phyloP scores from a whole-genome alignment of 805 yeast species.

The Hanseniaspora osmophila region DNA sequence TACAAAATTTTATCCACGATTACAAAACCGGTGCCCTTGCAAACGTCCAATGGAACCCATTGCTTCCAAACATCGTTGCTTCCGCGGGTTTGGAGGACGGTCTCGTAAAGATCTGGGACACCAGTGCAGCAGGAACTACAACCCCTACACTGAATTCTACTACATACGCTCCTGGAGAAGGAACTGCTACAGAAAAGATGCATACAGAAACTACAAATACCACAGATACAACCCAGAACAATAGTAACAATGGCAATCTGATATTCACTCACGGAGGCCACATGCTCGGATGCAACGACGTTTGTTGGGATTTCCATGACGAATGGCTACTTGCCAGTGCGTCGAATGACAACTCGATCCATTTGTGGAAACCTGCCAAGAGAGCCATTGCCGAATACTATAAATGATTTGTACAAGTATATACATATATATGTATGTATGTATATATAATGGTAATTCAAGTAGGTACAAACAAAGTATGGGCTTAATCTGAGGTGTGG shows the following conservation, averaged over 20 bases:
- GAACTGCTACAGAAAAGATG: too few relatives aligned
- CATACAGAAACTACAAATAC: conserved; percentile 1
- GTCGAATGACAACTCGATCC: conserved; percentile 76
- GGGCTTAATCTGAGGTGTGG: too few relatives aligned
- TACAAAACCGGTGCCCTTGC: conserved; percentile 36
- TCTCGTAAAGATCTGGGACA: conserved; percentile 49
- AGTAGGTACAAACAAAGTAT: too few relatives aligned
- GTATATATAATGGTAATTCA: too few relatives aligned
- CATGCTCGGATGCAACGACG: conserved; percentile 70
- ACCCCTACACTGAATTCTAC: too few relatives aligned
- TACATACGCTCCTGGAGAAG: too few relatives aligned
- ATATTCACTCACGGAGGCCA: conserved; percentile 76
- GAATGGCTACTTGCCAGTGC: conserved; percentile 63
- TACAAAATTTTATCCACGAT: conserved; percentile 19
- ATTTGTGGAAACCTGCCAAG: conserved; percentile 61
- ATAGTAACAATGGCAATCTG: conserved; percentile 10
- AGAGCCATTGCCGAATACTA: conserved; percentile 3
- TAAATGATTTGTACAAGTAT: neutral
- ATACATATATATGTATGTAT: neutral
- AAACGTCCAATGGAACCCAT: conserved; percentile 61
- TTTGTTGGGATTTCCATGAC: conserved; percentile 67
- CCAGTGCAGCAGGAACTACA: conserved; percentile 19
- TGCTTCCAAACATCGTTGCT: conserved; percentile 38
- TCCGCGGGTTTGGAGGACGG: conserved; percentile 54
- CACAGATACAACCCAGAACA: neutral